These are phyloP conservation scores for Candolleomyces eurysporus DNA, from an alignment of 768 basidiomycete species.

Conservation along the genomic window DNA sequence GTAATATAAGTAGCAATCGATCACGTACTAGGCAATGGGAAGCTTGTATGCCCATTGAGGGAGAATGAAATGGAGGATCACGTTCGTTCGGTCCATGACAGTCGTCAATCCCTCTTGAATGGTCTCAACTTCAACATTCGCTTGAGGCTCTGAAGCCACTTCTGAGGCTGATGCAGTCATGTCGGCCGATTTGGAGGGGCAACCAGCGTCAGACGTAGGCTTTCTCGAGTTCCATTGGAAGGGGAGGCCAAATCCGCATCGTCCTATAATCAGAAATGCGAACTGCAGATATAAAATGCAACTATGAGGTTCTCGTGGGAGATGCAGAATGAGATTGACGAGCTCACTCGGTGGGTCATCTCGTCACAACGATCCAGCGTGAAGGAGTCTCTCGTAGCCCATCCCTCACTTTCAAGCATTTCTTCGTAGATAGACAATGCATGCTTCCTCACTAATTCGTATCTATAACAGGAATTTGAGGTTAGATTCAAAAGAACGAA, in stretches of 20 bases:
- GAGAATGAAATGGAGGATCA: constrained; percentile 16
- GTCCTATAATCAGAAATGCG: constrained; percentile 20
- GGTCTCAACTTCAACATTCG: not conserved
- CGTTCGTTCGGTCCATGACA: constrained; percentile 12
- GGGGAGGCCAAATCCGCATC: constrained; percentile 23
- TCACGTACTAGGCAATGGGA: constrained; percentile 18
- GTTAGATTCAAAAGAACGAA: not conserved
- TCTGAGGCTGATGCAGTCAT: not conserved
- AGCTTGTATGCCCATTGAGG: constrained; percentile 23
- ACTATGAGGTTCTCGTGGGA: too few relatives aligned
- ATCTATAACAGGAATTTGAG: not conserved
- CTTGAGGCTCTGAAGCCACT: not conserved
- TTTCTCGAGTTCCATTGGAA: constrained; percentile 12
- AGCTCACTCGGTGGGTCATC: too few relatives aligned
- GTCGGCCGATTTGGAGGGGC: not conserved
- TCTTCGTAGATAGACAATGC: not conserved
- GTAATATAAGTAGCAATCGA: not conserved
- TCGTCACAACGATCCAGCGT: not conserved
- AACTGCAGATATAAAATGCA: not conserved
- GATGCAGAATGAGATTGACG: too few relatives aligned
- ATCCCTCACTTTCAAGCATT: not conserved
- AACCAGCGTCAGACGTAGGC: too few relatives aligned
- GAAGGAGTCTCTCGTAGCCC: not conserved
- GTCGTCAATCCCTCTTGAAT: constrained; percentile 7
- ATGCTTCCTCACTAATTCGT: not conserved